A percentile compares a stretch with the other conserved stretches of the same genome.
These are phyloP conservation scores for Hymenoscyphus fraxineus DNA, from an alignment of 2,329 filamentous ascomycete species.

Conservation along the genomic window DNA sequence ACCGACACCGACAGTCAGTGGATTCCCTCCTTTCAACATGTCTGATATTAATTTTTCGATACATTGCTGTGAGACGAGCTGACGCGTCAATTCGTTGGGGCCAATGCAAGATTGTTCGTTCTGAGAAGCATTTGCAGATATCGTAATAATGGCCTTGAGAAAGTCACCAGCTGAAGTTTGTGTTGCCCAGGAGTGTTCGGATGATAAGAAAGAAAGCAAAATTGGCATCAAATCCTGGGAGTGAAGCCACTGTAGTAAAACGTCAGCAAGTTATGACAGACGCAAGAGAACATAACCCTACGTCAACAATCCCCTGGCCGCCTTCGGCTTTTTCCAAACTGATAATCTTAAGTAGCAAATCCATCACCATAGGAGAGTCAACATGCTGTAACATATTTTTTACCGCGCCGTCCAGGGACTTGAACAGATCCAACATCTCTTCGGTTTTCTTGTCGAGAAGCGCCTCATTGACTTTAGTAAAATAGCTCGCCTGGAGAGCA, in stretches of 20 bases:
- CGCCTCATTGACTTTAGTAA: constrained; percentile 98
- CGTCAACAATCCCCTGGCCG: constrained; percentile 89
- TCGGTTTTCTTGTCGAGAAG: constrained; percentile 96
- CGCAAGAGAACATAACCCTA: constrained; percentile 42
- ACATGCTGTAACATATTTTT: constrained; percentile 86
- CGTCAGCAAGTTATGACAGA: constrained; percentile 7
- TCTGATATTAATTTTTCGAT: constrained; percentile 80
- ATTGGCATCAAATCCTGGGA: constrained; percentile 82
- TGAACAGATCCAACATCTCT: constrained; percentile 91
- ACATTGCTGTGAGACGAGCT: constrained; percentile 83
- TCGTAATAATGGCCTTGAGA: constrained; percentile 97
- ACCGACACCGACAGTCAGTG: constrained; percentile 90
- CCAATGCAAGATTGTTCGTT: constrained; percentile 99
- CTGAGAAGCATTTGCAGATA: constrained; percentile 95
- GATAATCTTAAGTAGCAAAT: constrained; percentile 92
- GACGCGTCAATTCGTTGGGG: constrained; percentile 91
- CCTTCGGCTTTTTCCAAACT: constrained; percentile 90
- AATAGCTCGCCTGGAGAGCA: constrained; percentile 92
- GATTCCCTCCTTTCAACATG: constrained; percentile 92
- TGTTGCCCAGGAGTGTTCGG: constrained; percentile 80
- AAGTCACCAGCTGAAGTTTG: constrained; percentile 98
- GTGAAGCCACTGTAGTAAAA: constrained; percentile 74
- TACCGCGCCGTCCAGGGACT: constrained; percentile 75
- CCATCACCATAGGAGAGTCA: constrained; percentile 98
- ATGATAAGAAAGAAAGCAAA: constrained; percentile 79